Conservation (phyloP, 78 protist genomes). For the Goniomonas avonlea region DNA sequence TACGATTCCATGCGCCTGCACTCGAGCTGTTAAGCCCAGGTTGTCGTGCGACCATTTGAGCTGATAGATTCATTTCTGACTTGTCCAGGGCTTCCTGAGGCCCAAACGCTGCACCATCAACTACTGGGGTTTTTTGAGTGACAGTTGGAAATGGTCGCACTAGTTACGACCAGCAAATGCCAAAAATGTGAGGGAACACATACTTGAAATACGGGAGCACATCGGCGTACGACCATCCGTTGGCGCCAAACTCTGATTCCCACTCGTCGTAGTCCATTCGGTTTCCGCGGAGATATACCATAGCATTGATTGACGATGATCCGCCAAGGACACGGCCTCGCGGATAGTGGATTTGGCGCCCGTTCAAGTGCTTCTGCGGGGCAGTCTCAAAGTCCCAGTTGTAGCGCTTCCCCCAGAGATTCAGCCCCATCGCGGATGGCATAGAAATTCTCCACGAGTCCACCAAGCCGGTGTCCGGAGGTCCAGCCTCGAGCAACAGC, state of each 20-base stretch:
- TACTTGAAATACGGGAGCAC: background rate
- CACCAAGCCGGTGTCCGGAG: no score
- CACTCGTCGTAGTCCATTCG: slow-evolving; percentile 30
- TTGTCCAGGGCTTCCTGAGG: no score
- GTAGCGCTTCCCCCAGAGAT: no score
- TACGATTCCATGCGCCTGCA: no score
- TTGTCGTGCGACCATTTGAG: no score
- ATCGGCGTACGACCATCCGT: background rate
- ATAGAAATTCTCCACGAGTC: no score
- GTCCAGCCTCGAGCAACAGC: slow-evolving; percentile 20
- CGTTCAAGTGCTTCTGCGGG: slow-evolving; percentile 1
- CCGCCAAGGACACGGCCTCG: slow-evolving; percentile 42
- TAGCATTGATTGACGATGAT: slow-evolving; percentile 43
- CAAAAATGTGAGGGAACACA: no score
- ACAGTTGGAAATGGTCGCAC: background rate
- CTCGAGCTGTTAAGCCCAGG: no score
- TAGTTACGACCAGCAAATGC: no score
- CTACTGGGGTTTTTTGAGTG: background rate
- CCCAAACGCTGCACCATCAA: no score
- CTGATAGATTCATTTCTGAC: no score
- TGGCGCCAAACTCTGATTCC: background rate
- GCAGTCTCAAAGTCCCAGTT: slow-evolving; percentile 22
- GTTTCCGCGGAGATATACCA: slow-evolving; percentile 36
- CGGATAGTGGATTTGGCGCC: slow-evolving; percentile 12
- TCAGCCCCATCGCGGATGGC: no score